These are phyloP conservation scores for Amaranthus palmeri DNA, from an alignment of 148 eudicot species.

Conservation along the genomic window DNA sequence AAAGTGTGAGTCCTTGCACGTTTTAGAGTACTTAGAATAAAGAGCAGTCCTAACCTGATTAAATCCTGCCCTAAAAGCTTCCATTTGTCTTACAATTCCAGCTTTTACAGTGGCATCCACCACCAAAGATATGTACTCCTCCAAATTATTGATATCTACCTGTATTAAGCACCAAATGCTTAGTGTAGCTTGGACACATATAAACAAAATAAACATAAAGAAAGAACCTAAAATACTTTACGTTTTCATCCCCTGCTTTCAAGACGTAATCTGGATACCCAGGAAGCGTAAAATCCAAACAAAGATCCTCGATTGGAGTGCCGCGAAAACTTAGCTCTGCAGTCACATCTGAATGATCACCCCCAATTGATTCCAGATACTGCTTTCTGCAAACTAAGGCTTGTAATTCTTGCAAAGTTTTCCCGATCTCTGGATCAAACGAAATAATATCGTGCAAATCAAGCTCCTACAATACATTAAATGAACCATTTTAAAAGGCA, in stretches of 20 bases:
- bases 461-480: conserved; percentile 64
- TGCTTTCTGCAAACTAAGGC: conserved; percentile 74
- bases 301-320: conserved; percentile 73
- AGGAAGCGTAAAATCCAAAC: conserved; percentile 93
- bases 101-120: conserved; percentile 87
- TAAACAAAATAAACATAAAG: not conserved
- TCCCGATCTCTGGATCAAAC: conserved; percentile 84
- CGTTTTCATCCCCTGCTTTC: conserved; percentile 67
- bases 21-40: not conserved
- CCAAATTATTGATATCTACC: conserved; percentile 79
- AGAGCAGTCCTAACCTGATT: conserved; percentile 51
- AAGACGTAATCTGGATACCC: conserved; percentile 81
- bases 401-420: conserved; percentile 81
- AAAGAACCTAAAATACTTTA: conserved; percentile 17
- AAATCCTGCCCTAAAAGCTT: conserved; percentile 93
- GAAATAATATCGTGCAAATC: conserved; percentile 91
- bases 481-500: conserved; percentile 3
- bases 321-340: conserved; percentile 68
- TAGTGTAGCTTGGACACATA: not conserved
- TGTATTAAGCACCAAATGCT: conserved; percentile 22
- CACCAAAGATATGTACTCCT: conserved; percentile 73
- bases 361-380: conserved; percentile 69
- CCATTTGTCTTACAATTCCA: conserved; percentile 72
- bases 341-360: conserved; percentile 43
- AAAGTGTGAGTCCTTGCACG: not conserved